Conservation (phyloP, 2,329 filamentous ascomycete genomes). For the Ceratocystiopsis sp. region DNA sequence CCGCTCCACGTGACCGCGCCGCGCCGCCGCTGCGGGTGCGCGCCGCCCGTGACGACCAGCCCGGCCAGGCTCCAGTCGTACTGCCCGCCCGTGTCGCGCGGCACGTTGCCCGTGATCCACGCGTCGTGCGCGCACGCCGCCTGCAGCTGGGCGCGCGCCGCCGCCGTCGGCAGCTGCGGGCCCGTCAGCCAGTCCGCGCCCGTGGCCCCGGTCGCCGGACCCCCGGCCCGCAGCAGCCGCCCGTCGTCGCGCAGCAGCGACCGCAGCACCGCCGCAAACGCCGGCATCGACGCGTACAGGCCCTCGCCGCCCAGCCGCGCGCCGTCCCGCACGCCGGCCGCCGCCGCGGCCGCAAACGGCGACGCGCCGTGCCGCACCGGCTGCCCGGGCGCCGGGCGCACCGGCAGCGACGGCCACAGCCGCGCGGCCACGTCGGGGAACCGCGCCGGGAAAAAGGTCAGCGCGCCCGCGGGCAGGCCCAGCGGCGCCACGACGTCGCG, state of each 20-base stretch:
- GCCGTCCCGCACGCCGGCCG: not conserved
- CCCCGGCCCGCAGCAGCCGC: slow-evolving; percentile 22
- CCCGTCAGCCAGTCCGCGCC: slow-evolving; percentile 26
- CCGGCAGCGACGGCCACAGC: slow-evolving; percentile 7
- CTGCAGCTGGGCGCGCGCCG: slow-evolving; percentile 9
- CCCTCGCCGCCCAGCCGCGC: slow-evolving; percentile 18
- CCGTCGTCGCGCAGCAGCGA: slow-evolving; percentile 32
- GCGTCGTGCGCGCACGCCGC: slow-evolving; percentile 11
- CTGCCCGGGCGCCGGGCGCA: slow-evolving; percentile 6
- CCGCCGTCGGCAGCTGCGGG: slow-evolving; percentile 22
- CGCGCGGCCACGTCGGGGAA: slow-evolving; percentile 5
- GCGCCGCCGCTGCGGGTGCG: slow-evolving; percentile 19
- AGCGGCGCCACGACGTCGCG: slow-evolving; percentile 8
- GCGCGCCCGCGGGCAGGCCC: slow-evolving; percentile 5
- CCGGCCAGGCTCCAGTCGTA: slow-evolving; percentile 26
- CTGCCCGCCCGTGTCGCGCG: slow-evolving; percentile 14
- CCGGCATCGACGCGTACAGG: slow-evolving; percentile 17
- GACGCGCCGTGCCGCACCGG: slow-evolving; percentile 4
- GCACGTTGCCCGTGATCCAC: slow-evolving; percentile 16
- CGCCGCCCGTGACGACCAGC: slow-evolving; percentile 21
- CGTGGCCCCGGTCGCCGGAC: slow-evolving; percentile 12
- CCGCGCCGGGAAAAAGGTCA: slow-evolving; percentile 8
- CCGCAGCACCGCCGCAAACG: slow-evolving; percentile 27
- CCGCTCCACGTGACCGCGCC: slow-evolving; percentile 27
- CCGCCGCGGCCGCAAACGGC: not conserved